Conservation (phyloP, 768 basidiomycete species). For the Leccinum truebloodii region DNA sequence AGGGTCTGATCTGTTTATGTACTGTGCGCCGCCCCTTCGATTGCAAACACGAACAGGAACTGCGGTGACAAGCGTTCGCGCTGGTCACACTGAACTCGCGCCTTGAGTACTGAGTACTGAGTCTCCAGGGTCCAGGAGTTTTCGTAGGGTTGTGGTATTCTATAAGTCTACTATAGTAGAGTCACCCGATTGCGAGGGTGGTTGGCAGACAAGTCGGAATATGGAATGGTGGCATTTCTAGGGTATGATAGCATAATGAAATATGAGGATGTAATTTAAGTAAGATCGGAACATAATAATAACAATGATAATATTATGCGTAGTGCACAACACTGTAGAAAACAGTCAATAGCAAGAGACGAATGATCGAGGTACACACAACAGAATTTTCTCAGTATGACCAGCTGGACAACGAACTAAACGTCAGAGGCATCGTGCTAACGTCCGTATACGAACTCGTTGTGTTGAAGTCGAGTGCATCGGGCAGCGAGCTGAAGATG, state of each 20-base stretch:
- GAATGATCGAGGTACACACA: neutral
- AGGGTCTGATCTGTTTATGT: too few relatives aligned
- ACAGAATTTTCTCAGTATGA: constrained; percentile 1
- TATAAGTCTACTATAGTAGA: too few relatives aligned
- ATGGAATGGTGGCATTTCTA: neutral
- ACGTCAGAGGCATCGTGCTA: constrained; percentile 17
- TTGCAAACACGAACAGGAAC: too few relatives aligned
- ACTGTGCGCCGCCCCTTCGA: too few relatives aligned
- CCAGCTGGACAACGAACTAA: constrained; percentile 10
- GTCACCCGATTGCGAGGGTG: neutral
- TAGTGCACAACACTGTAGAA: neutral
- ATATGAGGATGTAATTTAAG: neutral
- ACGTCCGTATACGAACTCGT: constrained; percentile 19
- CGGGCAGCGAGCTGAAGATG: neutral
- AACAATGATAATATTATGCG: neutral
- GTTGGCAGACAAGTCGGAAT: neutral
- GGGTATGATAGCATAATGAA: neutral
- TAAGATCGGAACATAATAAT: neutral
- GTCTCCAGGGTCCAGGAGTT: too few relatives aligned
- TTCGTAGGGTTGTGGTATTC: too few relatives aligned
- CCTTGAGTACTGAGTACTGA: too few relatives aligned
- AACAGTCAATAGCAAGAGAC: neutral
- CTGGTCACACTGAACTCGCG: too few relatives aligned
- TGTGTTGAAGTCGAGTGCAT: neutral
- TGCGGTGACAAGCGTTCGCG: too few relatives aligned